Base-by-base conservation (phyloP, 1,284 basidiomycete genomes). In the Ganoderma lucidum region DNA sequence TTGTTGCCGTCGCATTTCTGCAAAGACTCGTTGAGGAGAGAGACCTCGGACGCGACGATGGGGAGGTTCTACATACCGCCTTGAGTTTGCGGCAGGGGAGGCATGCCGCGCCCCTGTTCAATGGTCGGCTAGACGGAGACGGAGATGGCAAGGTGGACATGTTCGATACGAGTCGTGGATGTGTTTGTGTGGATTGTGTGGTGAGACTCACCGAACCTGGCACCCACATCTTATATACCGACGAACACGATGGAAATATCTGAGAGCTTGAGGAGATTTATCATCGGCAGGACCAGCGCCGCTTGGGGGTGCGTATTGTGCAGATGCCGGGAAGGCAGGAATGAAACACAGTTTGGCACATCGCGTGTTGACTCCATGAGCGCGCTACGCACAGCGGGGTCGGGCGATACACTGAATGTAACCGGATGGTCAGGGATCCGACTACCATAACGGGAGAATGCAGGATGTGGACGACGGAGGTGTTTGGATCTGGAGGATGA, bases 1-100 rank as follows among this genome's bases (percentile, higher is more conserved):
- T 75, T 77, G 28, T 64, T 67, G 23, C 77, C 77, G 70, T 80
- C 78, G 69, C 79, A 80, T 70, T 73, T 73, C 79, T 80, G 66
- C 10, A 30, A 39, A 23, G 15, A 14, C 32, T 19, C 2, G 64
- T 70, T 42, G 66, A 45, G 28, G n/a, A 19, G 15, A 17, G 15
- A 6, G 8, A 32, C 32, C 42, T 30, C 35, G 6, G 14, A 56
- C 14, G 3, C 17, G n/a, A 59, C n/a, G 37, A 23, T 9, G 23
- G 9, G 19, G 48, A 53, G 4, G 41, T 3, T 9, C 2, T 2
- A 55, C 72, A 67, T 66, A 73, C 72, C 41, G 72, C 70, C 60
- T 73, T 73, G 60, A 71, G 70, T 59, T 71, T 73, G 55, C 72
- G 70, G 45, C 72, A 73, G 6, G 72, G 72, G 15, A 73, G 65